Conservation (phyloP, 108 stramenopile species). For the Skeletonema grethae region DNA sequence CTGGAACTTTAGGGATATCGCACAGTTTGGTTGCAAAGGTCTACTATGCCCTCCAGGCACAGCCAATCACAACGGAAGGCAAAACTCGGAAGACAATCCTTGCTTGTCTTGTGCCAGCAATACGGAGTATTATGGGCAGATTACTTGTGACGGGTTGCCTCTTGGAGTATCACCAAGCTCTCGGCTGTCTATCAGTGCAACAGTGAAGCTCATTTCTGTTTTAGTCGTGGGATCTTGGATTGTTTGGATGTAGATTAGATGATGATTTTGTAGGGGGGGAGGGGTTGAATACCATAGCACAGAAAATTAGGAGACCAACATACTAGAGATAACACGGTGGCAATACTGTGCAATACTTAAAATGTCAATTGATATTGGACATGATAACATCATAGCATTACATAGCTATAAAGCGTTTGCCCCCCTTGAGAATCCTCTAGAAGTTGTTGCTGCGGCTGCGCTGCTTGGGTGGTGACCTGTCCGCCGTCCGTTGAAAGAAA, state of each 20-base stretch:
- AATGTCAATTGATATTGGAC: too few relatives aligned
- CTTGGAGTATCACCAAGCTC: conserved; percentile 28
- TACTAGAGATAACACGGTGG: neutral
- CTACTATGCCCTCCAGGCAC: conserved; percentile 73
- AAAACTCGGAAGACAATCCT: conserved; percentile 24
- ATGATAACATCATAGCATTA: too few relatives aligned
- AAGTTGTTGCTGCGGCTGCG: too few relatives aligned
- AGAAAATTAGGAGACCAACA: neutral
- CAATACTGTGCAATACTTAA: too few relatives aligned
- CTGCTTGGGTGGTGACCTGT: too few relatives aligned
- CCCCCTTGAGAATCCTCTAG: too few relatives aligned
- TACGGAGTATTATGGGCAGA: conserved; percentile 39
- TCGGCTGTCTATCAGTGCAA: neutral
- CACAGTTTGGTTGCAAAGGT: conserved; percentile 66
- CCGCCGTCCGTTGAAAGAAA: too few relatives aligned
- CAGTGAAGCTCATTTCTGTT: neutral
- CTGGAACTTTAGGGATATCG: conserved; percentile 77
- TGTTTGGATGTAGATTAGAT: neutral
- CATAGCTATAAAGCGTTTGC: too few relatives aligned
- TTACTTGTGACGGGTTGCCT: conserved; percentile 36
- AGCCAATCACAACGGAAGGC: conserved; percentile 46
- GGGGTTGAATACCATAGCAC: neutral
- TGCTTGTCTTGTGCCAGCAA: conserved; percentile 40
- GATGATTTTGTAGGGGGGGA: neutral
- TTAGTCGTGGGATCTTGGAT: neutral